These are phyloP conservation scores for Pelargonium citronellum DNA, from an alignment of 441 rosid genomes.

Conservation along the genomic window DNA sequence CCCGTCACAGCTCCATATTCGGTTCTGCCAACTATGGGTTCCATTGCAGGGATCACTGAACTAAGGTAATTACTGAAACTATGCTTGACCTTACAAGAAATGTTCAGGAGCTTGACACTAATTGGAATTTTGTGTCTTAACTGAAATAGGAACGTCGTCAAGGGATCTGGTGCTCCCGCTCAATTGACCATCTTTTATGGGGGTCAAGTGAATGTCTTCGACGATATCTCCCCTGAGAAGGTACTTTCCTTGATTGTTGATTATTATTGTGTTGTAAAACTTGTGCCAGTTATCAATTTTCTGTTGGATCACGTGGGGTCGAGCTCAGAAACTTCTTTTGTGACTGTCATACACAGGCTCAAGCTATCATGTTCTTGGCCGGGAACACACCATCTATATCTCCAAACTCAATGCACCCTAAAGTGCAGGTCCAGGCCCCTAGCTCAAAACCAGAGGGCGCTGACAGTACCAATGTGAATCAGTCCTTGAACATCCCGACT, in stretches of 20 bases:
- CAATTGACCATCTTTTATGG: conserved; percentile 64
- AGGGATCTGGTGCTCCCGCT: conserved; percentile 32
- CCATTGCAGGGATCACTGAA: conserved; percentile 31
- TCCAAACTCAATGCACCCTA: conserved; percentile 28
- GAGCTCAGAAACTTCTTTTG: neutral
- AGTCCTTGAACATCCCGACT: conserved; percentile 28
- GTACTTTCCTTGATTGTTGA: conserved; percentile 25
- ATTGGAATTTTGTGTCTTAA: neutral
- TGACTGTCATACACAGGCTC: conserved; percentile 43
- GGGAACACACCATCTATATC: conserved; percentile 36
- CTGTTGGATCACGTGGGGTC: neutral
- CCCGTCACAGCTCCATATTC: conserved; percentile 36
- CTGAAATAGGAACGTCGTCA: conserved; percentile 25
- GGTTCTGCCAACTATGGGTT: conserved; percentile 27
- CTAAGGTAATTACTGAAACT: conserved; percentile 33
- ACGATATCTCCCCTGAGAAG: conserved; percentile 63
- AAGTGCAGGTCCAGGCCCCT: conserved; percentile 30
- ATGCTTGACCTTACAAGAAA: conserved; percentile 9
- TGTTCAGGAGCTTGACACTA: conserved; percentile 14
- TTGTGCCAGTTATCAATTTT: neutral
- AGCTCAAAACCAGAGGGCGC: conserved; percentile 26
- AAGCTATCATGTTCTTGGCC: conserved; percentile 70
- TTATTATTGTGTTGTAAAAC: neutral
- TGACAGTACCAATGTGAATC: conserved; percentile 35
- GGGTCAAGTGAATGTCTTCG: conserved; percentile 53